phyloP scores from a whole-genome alignment of 1,139 yeast genomes.

The Yueomyces sp. region DNA sequence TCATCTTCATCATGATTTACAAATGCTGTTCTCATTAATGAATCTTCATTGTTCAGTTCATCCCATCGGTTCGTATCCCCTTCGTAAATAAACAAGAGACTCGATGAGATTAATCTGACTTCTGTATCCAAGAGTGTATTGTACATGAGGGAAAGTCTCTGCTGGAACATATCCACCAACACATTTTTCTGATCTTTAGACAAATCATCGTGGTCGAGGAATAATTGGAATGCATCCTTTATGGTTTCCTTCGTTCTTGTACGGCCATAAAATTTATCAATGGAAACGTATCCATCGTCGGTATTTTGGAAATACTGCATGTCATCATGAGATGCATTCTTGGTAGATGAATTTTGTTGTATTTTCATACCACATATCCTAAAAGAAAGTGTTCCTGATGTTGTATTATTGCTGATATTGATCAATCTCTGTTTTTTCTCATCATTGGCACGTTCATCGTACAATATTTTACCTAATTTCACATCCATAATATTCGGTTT shows the following conservation, averaged over 20 bases:
- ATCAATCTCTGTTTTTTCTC: conserved; percentile 54
- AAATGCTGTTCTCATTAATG: conserved; percentile 28
- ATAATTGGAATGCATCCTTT: conserved; percentile 37
- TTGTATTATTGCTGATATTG: conserved; percentile 55
- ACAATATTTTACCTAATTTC: conserved; percentile 61
- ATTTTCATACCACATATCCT: conserved; percentile 86
- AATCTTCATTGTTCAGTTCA: conserved; percentile 27
- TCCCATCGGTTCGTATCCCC: conserved; percentile 45
- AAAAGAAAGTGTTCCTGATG: conserved; percentile 64
- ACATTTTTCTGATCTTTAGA: conserved; percentile 22
- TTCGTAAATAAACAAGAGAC: conserved; percentile 65
- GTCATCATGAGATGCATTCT: conserved; percentile 14
- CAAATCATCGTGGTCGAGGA: conserved; percentile 32
- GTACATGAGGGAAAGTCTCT: conserved; percentile 50
- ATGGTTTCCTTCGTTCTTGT: conserved; percentile 34
- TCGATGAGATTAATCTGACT: conserved; percentile 59
- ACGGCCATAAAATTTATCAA: conserved; percentile 66
- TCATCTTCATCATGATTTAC: conserved; percentile 21
- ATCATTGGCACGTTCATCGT: conserved; percentile 44
- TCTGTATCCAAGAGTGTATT: conserved; percentile 52
- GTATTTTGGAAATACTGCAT: conserved; percentile 6
- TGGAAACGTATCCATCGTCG: conserved; percentile 32
- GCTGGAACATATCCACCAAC: conserved; percentile 33
- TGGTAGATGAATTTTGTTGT: conserved; percentile 12
- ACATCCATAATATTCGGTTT: conserved; percentile 72